Evolutionary conservation across 2,329 filamentous ascomycete species (phyloP).

Genomic region (Metarhizium anisopliae): DNA sequence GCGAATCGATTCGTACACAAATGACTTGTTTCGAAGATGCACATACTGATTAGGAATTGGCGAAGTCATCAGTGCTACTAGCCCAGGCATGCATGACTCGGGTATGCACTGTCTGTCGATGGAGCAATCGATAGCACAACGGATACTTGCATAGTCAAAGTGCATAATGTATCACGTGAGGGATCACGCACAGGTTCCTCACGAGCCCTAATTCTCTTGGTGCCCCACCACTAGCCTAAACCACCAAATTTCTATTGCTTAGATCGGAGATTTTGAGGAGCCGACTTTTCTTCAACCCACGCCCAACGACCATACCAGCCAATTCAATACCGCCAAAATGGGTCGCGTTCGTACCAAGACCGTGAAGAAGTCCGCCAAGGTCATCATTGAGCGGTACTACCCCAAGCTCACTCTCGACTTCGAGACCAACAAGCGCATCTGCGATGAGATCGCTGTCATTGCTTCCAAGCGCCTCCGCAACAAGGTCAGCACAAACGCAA

Average conservation of each 20-base stretch:
- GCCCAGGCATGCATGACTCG: no score
- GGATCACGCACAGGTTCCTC: conserved; percentile 5
- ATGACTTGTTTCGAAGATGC: no score
- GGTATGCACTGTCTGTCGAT: no score
- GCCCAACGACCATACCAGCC: conserved; percentile 23
- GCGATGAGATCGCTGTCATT: conserved; percentile 99
- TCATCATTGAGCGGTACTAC: conserved; percentile 99
- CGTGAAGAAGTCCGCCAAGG: conserved; percentile 81
- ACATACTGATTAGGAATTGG: no score
- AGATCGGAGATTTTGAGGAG: conserved; percentile 13
- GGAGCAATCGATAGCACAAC: no score
- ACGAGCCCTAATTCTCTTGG: conserved; percentile 21
- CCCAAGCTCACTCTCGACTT: conserved; percentile 98
- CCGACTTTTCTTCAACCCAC: conserved; percentile 21
- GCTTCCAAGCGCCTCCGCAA: conserved; percentile 98
- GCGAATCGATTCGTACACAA: no score
- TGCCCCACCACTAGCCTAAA: conserved; percentile 14
- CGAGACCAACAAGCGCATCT: conserved; percentile 99
- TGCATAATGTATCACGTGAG: conserved; percentile 16
- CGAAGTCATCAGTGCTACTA: no score
- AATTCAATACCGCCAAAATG: conserved; percentile 51
- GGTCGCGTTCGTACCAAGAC: conserved; percentile 65
- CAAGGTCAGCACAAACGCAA: conserved; percentile 57
- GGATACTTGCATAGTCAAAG: neutral
- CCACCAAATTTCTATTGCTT: conserved; percentile 18